These are phyloP conservation scores for Hygrocybe coccinea DNA, from an alignment of 768 basidiomycete species.

Conservation along the genomic window DNA sequence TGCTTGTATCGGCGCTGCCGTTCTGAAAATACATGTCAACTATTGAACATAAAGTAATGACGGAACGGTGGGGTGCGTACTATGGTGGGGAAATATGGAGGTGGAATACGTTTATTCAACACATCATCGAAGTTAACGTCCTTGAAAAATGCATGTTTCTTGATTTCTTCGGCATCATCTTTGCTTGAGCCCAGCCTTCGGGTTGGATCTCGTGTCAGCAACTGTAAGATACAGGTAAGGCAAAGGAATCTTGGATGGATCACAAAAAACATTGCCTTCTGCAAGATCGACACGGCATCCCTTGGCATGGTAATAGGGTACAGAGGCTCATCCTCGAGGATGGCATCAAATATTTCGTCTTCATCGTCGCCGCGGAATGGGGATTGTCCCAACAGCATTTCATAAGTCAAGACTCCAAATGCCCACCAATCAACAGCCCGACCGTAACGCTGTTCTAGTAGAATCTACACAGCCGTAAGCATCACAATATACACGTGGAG, in stretches of 20 bases:
- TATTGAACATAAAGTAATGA: constrained; percentile 10
- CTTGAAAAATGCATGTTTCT: constrained; percentile 96
- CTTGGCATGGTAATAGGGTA: constrained; percentile 99
- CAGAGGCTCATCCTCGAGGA: constrained; percentile 94
- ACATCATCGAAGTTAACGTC: constrained; percentile 97
- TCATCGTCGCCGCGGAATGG: constrained; percentile 99
- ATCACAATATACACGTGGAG: neutral
- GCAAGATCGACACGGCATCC: constrained; percentile 91
- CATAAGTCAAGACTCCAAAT: constrained; percentile 96
- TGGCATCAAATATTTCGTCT: constrained; percentile 99
- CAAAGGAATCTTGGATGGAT: constrained; percentile 5
- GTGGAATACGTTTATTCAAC: constrained; percentile 93
- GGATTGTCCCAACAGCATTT: constrained; percentile 98
- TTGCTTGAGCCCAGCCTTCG: constrained; percentile 90
- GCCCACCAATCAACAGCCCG: constrained; percentile 99
- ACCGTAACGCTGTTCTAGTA: constrained; percentile 98
- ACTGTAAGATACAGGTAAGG: constrained; percentile 38
- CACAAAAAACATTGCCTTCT: constrained; percentile 55
- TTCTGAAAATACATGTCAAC: constrained; percentile 43
- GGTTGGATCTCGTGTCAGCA: constrained; percentile 85
- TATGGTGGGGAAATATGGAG: constrained; percentile 95
- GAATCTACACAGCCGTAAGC: constrained; percentile 54
- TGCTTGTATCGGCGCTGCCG: constrained; percentile 81
- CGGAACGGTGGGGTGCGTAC: constrained; percentile 44
- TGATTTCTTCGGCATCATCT: constrained; percentile 94